Base-by-base conservation (phyloP, 495 filamentous ascomycete genomes). In the Parmelia sp. region DNA sequence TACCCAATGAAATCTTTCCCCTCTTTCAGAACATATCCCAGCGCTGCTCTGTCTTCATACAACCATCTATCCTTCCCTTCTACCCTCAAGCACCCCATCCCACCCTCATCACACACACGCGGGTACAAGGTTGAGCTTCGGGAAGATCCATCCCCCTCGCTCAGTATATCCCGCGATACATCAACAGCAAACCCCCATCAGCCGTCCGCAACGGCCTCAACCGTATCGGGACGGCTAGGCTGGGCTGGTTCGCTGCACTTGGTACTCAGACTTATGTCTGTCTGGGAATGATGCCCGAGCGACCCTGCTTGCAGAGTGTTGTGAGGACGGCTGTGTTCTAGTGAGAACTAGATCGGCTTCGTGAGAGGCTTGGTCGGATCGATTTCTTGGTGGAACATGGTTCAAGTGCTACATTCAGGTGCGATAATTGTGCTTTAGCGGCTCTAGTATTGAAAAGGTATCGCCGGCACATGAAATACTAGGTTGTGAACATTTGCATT, bases 121-220 rank as follows among this genome's bases (percentile, higher is more conserved):
- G 64, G 66, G 69, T 65, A 60, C 73, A 76, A 81, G 81, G 81
- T 83, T 79, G 81, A 82, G 81, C 79, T 73, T 77, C 77, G 80
- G 80, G 76, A 78, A 82, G 80, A 66, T 71, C 73, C 71, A 78
- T 82, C 75, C 79, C 81, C 78, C 80, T 79, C 76, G 79, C 81
- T 82, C 81, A 81, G 81, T 83, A 83, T 83, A 79, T 73, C 79
- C 72, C 73, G 81, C 81, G 81, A 79, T 73, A 83, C 74, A 83
- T 81, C 71, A 73, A 82, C 47, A 58, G 29, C 47, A 27, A 56
- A 36, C 11, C 7, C 8, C 49, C 14, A 39, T 35, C 44, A 57
- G 19, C 47, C 33, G 66, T 65, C 59, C 58, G 66, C 58, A 68
- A 68, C 66, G 66, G 58, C 47, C 15, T n/a, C 42, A 58, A 29